Evolutionary conservation across 805 yeast genomes (phyloP), one percentile per base, ranked within the genome.

Genomic region (Lipomyces starkeyi): DNA sequence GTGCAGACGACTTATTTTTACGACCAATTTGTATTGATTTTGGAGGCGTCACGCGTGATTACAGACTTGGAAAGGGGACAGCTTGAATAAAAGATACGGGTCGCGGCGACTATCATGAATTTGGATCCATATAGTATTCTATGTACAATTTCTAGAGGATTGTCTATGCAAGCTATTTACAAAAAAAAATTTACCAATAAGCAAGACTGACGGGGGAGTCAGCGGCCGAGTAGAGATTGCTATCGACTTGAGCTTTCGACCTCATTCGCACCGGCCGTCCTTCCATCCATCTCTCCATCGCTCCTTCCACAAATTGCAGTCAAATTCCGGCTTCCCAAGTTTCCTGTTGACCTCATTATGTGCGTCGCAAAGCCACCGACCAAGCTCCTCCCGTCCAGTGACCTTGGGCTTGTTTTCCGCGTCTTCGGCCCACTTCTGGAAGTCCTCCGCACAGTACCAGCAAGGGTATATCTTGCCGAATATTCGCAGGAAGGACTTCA

Each of bases 201-300:
- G 6, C 9, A 14, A 7, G 3, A 43, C 49, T 43, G 20, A 9
- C 17, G 40, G 17, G 5, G 20, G 7, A 17, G 20, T 8, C 49
- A n/a, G 22, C 49, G 49, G 22, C 22, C 20, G 8, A 43, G 49
- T 43, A 43, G 49, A 43, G 9, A 6, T 43, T 29, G 32, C 32
- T 29, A 29, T 29, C 32, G 32, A 29, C 1, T 29, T 27, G 29
- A 5, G 32, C 7, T 43, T 25, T 43, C 8, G 13, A 11, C 22
- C 22, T 52, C 66, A 82, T 67, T 84, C 85, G 71, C 87, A 84
- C 29, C 83, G 77, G 1, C 86, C 86, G 72, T 85, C 87, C 49
- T 90, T 89, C 97, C 97, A 93, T 0, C 98, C 98, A 74, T 91
- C 97, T 73, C 85, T 88, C 99, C 99, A 94, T 76, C 99, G 87